Conservation (phyloP, 257 asterid genomes). For the Plantago major region DNA sequence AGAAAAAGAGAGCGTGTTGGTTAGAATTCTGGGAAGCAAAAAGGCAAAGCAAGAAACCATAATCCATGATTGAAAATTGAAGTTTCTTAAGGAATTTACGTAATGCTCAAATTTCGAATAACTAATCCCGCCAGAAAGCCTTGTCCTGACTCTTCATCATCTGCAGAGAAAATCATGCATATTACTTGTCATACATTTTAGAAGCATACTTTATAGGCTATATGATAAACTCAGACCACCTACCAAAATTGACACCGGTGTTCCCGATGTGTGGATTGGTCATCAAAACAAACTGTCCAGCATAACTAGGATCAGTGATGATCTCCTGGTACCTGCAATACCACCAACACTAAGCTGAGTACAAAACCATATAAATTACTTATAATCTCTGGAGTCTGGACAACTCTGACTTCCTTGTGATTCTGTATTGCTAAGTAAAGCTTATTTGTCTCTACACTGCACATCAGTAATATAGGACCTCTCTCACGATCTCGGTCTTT, state of each 20-base stretch:
- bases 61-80: slow-evolving; percentile 2
- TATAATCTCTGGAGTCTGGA: background rate
- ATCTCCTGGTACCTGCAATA: slow-evolving; percentile 85
- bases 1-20: background rate
- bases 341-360: background rate
- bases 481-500: no score
- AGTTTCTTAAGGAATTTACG: slow-evolving; percentile 35
- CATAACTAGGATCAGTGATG: slow-evolving; percentile 95
- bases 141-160: slow-evolving; percentile 79
- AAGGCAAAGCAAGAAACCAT: background rate
- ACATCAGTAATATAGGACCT: no score
- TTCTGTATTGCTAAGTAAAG: background rate
- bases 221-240: slow-evolving; percentile 20
- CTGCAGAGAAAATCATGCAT: slow-evolving; percentile 35
- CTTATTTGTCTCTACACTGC: background rate
- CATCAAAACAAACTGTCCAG: slow-evolving; percentile 96
- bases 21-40: slow-evolving; percentile 5
- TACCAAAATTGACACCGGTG: slow-evolving; percentile 89
- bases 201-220: slow-evolving; percentile 7
- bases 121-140: slow-evolving; percentile 88
- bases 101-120: slow-evolving; percentile 83
- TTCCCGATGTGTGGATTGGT: slow-evolving; percentile 96
- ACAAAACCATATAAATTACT: background rate
- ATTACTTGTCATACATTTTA: slow-evolving; percentile 1
- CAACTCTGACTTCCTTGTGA: background rate